A percentile compares a stretch with the other conserved stretches of the same genome.
Evolutionary conservation across 1,284 basidiomycete species (phyloP).

Genomic region (Pascua sp.): DNA sequence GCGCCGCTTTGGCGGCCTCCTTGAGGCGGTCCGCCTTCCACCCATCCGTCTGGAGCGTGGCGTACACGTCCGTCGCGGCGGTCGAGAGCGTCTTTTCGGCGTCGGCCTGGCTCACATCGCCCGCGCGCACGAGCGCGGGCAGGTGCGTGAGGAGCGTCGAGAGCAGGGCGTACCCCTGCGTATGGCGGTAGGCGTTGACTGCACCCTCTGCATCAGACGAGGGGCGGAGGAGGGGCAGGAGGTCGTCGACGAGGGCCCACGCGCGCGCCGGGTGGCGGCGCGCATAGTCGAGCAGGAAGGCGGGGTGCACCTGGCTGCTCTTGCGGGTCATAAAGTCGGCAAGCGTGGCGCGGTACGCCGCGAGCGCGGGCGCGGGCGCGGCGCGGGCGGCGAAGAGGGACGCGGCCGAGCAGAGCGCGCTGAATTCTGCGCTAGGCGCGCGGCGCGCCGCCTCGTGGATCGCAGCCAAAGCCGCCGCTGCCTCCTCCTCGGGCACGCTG

Average conservation of each 20-base stretch:
- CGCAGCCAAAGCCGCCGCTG: constrained; percentile 57
- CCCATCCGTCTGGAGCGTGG: constrained; percentile 49
- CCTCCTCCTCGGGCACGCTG: constrained; percentile 51
- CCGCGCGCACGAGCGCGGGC: constrained; percentile 54
- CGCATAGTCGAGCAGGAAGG: constrained; percentile 77
- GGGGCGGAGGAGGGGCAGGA: constrained; percentile 54
- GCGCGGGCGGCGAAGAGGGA: constrained; percentile 69
- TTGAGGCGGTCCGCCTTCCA: constrained; percentile 70
- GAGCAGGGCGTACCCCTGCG: constrained; percentile 71
- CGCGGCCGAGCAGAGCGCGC: constrained; percentile 64
- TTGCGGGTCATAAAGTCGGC: constrained; percentile 77
- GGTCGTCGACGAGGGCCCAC: constrained; percentile 63
- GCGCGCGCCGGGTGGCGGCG: constrained; percentile 64
- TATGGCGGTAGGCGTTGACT: constrained; percentile 69
- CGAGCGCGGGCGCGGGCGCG: constrained; percentile 45
- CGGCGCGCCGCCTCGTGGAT: constrained; percentile 73
- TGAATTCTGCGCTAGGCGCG: constrained; percentile 60
- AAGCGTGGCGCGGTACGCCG: constrained; percentile 65
- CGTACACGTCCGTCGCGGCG: constrained; percentile 57
- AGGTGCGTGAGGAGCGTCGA: constrained; percentile 64
- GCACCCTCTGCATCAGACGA: constrained; percentile 49
- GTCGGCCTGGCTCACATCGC: constrained; percentile 43
- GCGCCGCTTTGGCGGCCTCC: constrained; percentile 70
- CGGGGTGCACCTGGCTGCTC: constrained; percentile 66
- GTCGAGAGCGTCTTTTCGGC: constrained; percentile 56